Evolutionary conservation across 192 early-diverging fungal species (phyloP).

Genomic region (Martensiomyces pterosporus): DNA sequence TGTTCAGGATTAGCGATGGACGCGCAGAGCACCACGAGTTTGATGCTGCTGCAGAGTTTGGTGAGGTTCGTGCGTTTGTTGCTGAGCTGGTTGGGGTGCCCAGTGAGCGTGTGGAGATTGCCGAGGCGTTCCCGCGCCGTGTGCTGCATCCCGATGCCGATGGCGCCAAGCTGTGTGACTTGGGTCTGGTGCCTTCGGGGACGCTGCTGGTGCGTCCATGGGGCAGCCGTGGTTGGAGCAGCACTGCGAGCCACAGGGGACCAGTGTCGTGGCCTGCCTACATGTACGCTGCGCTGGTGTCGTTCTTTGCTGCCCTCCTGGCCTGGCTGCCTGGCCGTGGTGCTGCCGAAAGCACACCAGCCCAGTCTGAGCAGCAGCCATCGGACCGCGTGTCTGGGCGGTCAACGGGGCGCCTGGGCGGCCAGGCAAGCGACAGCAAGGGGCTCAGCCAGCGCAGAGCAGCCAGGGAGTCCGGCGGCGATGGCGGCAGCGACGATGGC

Average conservation of each 20-base stretch:
- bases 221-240: conserved; percentile 9
- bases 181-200: conserved; percentile 26
- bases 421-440: too few species aligned
- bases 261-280: too few species aligned
- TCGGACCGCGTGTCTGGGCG: too few species aligned
- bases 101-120: background rate
- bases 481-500: background rate
- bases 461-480: too few species aligned
- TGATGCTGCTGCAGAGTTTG: conserved; percentile 2
- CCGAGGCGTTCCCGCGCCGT: conserved; percentile 4
- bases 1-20: conserved; percentile 26
- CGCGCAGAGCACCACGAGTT: conserved; percentile 5
- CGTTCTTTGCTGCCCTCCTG: too few species aligned
- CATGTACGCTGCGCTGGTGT: too few species aligned
- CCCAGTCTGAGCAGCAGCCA: too few species aligned
- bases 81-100: conserved; percentile 4
- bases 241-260: too few species aligned
- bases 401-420: too few species aligned
- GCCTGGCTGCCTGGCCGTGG: too few species aligned
- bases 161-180: conserved; percentile 4
- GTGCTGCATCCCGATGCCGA: conserved; percentile 7
- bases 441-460: too few species aligned
- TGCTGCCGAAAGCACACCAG: too few species aligned
- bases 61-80: conserved; percentile 9
- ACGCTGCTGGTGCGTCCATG: conserved; percentile 15